Conservation (phyloP, 768 basidiomycete species). For the Mycena latifolia region DNA sequence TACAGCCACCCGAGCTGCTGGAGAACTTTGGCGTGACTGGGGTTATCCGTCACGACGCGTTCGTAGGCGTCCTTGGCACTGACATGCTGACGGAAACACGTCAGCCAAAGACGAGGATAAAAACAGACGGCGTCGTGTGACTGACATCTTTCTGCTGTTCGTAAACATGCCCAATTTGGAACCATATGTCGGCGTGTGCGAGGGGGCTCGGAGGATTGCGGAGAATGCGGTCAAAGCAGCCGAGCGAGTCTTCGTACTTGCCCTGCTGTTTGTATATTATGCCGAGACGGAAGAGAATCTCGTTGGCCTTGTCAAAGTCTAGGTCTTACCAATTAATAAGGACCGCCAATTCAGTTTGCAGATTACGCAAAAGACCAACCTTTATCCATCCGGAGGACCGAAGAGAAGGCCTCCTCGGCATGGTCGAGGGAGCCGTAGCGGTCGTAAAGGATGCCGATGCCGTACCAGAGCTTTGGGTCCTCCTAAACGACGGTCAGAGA, state of each 20-base stretch:
- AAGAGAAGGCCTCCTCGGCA: conserved; percentile 98
- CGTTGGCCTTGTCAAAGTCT: conserved; percentile 99
- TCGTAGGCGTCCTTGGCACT: conserved; percentile 97
- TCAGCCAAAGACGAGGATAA: conserved; percentile 30
- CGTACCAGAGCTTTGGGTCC: conserved; percentile 99
- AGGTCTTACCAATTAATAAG: conserved; percentile 53
- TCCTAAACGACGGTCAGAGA: conserved; percentile 57
- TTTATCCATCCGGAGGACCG: conserved; percentile 96
- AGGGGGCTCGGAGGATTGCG: conserved; percentile 96
- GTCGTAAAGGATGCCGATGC: conserved; percentile 98
- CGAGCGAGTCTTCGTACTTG: conserved; percentile 89
- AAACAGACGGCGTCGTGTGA: conserved; percentile 23
- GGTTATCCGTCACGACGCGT: conserved; percentile 93
- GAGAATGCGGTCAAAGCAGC: conserved; percentile 96
- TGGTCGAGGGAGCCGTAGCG: conserved; percentile 98
- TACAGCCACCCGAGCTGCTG: conserved; percentile 99
- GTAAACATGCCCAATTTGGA: conserved; percentile 99
- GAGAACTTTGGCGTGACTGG: conserved; percentile 95
- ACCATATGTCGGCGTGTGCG: conserved; percentile 98
- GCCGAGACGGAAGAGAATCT: conserved; percentile 97
- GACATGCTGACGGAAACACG: conserved; percentile 68
- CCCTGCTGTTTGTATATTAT: conserved; percentile 99
- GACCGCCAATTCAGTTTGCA: conserved; percentile 33
- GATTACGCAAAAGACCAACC: conserved; percentile 64
- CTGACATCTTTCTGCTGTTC: conserved; percentile 96